Evolutionary conservation across 176 grass and related monocot genomes (phyloP), one percentile per base, ranked within the genome.

Genomic region (Carex parvula): DNA sequence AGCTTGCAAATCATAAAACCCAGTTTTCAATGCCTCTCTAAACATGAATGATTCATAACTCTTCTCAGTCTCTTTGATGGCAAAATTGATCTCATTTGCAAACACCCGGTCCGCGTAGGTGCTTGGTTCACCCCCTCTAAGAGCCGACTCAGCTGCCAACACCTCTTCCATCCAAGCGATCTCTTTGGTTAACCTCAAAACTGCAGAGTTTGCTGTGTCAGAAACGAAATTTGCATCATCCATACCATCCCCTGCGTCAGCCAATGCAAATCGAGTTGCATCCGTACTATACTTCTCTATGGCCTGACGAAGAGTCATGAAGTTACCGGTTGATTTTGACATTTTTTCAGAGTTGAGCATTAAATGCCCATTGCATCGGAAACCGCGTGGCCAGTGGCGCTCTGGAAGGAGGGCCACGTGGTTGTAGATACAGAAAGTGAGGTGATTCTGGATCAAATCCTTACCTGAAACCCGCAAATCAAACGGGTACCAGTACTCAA

Each of bases 301-400:
- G 46, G 94, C 91, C 75, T 94, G 61, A 37, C 64, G 48, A 48
- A 97, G 89, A 35, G 94, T 97, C 53, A 79, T 81, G 85, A 97
- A 94, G 64, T 97, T 97, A 29, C 91, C 94, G 21, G 91, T 97
- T 2, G 94, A 94, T 78, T 94, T 92, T 24, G 91, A 97, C 94
- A 97, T 97, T 68, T 93, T 97, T 61, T 93, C 88, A 66, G 91
- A 94, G 84, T 97, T 97, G 39, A 97, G 91, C 91, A 94, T 90
- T 64, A 97, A 92, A 74, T 97, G 94, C 5, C 91, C 94, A 62
- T 94, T 97, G 84, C 91, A 93, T 5, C 91, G 89, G 77, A 93
- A 97, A 1, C 94, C 89, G 61, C 69, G 89, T 18, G 94, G 94
- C 94, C 94, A 97, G 16, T 93, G 88, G 58, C 85, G 88, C 72